Evolutionary conservation across 1,284 basidiomycete genomes (phyloP), one percentile per base, ranked within the genome.

Genomic region (Gomphus sp.): DNA sequence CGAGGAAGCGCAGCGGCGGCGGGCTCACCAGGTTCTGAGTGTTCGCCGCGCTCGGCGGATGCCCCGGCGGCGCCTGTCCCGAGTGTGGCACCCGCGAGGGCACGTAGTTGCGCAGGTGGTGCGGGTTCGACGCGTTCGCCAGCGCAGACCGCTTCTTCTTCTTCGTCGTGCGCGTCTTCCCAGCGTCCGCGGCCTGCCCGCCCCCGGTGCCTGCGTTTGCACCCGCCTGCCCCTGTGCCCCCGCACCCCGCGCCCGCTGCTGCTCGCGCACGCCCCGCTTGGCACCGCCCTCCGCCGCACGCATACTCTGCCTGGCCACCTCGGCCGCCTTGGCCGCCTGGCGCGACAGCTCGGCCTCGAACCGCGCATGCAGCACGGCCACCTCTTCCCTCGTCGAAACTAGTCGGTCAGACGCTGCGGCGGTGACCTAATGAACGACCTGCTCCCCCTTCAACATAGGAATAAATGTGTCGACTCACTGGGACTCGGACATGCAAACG

Each of bases 121-220:
- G 92, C 4, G 91, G 92, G 68, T 94, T 94, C 49, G 89, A 89
- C 55, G 89, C 89, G 69, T 93, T 93, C 34, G 91, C 90, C 18
- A 91, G 74, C 2, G 86, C 85, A 53, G 87, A 87, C 51, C 89
- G 80, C 72, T 93, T 93, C 81, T 93, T 94, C 81, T 93, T 93
- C 79, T 91, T 92, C 61, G 74, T 71, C 10, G 53, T 55, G 7
- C 53, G 39, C 4, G 28, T 14, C 43, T 55, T 55, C 41, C 53
- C 14, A 4, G 41, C 33, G 12, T 25, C 53, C 4, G 41, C 14
- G 3, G 14, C 11, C 16, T 53, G 36, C 9, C 4, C 34, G 4
- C n/a, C 3, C 7, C 39, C 53, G 25, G 52, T 59, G 47, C 55
- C 54, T 57, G 60, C 50, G 36, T 45, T 44, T 31, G 39, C 34